Percentiles rank a stretch among this genome's conserved stretches.
Conservation (phyloP, 345 rosid genomes). For the Erysimum cheiranthoides region DNA sequence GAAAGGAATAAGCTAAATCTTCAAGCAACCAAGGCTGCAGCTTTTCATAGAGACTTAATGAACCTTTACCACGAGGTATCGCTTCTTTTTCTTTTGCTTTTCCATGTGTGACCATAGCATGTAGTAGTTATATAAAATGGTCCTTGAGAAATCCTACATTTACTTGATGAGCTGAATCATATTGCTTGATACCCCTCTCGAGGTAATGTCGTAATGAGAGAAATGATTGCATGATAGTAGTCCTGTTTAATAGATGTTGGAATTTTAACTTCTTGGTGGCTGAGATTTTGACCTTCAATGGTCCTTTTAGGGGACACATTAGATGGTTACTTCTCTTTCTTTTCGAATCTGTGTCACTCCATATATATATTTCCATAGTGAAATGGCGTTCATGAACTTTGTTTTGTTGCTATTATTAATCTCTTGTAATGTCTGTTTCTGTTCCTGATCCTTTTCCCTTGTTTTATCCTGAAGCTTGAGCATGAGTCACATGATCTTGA, state of each 20-base stretch:
- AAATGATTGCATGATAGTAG: background rate
- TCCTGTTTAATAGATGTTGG: slow-evolving; percentile 1
- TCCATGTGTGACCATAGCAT: slow-evolving; percentile 11
- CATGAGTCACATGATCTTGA: slow-evolving; percentile 74
- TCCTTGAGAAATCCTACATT: background rate
- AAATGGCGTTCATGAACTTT: background rate
- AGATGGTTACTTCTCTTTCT: slow-evolving; percentile 11
- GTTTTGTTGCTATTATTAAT: slow-evolving; percentile 2
- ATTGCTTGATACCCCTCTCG: background rate
- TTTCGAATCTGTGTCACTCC: background rate
- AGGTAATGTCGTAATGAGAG: background rate
- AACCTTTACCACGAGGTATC: slow-evolving; percentile 71
- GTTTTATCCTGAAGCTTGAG: slow-evolving; percentile 59
- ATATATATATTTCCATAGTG: background rate
- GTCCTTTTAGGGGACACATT: background rate
- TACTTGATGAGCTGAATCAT: background rate
- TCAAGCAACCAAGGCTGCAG: slow-evolving; percentile 62
- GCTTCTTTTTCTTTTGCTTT: background rate
- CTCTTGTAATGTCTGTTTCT: slow-evolving; percentile 24
- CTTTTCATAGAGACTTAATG: slow-evolving; percentile 66
- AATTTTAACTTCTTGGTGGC: background rate
- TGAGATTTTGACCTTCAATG: background rate
- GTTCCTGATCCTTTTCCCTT: background rate
- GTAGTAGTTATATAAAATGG: background rate
- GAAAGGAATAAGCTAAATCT: slow-evolving; percentile 75